Base-by-base conservation (phyloP, 139 green algal genomes). In the Chlamydomonas asymmetrica region DNA sequence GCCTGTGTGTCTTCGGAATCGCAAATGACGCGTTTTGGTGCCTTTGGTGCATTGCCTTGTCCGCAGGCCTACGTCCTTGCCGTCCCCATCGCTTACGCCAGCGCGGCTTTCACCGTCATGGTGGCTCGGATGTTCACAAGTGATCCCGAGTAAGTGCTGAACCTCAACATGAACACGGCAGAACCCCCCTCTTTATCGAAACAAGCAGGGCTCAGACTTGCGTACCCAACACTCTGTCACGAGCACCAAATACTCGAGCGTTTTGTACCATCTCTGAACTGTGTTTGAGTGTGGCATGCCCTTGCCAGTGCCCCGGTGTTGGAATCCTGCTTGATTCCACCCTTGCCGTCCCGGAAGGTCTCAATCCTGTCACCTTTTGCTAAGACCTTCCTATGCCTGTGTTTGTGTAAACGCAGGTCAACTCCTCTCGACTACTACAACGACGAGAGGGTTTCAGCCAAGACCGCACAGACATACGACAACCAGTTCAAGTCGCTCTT, bases 401-500 rank as follows among this genome's bases (percentile, higher is more conserved):
- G n/a, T n/a, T n/a, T n/a, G n/a, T n/a, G n/a, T 52, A 8, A 18
- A 0, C 37, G 37, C 20, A 37, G 18, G 60, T 56, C 45, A 27
- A 62, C 40, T 29, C 64, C 2, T 3, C 25, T 20, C 29, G 2
- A 49, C 22, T 79, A 68, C 39, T 71, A 79, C 25, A 63, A 72
- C 2, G 73, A 79, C n/a, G 73, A 79, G 63, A 1, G 18, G 4
- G 39, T 38, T 22, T 40, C 27, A 32, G 40, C 62, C 8, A 23
- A 49, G 0, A 50, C 16, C 0, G 73, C 73, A 6, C 52, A 66
- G 39, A 32, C 16, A 1, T 79, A 72, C 31, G 64, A 79, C 63
- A 72, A 73, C 63, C 38, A 65, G 2, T 71, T 73, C 29, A 71
- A 73, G 73, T 29, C 48, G 22, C 48, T 79, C n/a, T 79, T 79